Conservation (phyloP, 1,284 basidiomycete species). For the Ganoderma lucidum region DNA sequence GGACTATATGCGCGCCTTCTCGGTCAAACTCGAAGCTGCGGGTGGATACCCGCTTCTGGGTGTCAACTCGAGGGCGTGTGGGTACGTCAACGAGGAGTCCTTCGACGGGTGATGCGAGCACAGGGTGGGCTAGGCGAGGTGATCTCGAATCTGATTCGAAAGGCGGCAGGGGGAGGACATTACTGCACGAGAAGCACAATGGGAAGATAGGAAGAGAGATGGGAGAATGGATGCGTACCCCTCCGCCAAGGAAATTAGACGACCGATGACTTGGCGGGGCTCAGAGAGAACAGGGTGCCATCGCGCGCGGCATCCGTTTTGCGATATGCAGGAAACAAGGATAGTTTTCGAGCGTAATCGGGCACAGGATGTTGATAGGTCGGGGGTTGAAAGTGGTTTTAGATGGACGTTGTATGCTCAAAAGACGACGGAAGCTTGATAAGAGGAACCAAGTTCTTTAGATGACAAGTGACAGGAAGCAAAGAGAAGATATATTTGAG, state of each 20-base stretch:
- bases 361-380: background rate
- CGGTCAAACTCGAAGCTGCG: background rate
- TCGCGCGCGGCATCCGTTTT: background rate
- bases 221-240: background rate
- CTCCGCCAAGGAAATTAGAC: background rate
- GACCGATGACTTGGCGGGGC: background rate
- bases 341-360: background rate
- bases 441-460: background rate
- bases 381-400: background rate
- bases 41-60: too few species aligned
- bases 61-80: background rate
- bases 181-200: background rate
- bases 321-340: background rate
- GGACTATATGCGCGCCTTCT: background rate
- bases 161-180: background rate
- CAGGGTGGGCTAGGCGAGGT: background rate
- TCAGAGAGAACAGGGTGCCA: background rate
- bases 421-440: constrained; percentile 2
- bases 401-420: background rate
- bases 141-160: constrained; percentile 4
- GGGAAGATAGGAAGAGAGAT: background rate
- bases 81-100: constrained; percentile 14
- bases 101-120: constrained; percentile 8
- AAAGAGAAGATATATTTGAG: background rate
- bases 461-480: background rate